These are phyloP conservation scores for Paradendryphiella salina DNA, from an alignment of 2,329 filamentous ascomycete genomes.

Conservation along the genomic window DNA sequence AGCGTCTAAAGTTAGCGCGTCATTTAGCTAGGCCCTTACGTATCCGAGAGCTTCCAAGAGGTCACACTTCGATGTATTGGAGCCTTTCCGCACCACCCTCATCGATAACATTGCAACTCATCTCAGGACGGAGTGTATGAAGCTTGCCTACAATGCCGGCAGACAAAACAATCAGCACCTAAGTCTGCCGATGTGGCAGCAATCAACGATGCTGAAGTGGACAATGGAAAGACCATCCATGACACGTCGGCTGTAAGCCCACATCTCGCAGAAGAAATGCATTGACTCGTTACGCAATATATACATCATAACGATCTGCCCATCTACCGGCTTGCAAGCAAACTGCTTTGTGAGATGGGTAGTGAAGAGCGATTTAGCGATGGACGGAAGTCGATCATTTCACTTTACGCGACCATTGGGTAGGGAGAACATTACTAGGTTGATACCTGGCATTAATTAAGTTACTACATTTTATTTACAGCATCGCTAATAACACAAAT, in stretches of 20 bases:
- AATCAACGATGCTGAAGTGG: too few species aligned
- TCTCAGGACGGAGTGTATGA: too few species aligned
- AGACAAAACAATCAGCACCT: too few species aligned
- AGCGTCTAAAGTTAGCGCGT: neutral
- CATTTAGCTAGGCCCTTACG: neutral
- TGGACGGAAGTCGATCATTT: too few species aligned
- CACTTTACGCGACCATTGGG: too few species aligned
- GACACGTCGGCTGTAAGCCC: neutral
- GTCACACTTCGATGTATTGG: too few species aligned
- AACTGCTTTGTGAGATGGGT: slow-evolving; percentile 4
- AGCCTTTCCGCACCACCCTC: too few species aligned
- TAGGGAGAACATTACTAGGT: neutral
- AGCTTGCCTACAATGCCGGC: too few species aligned
- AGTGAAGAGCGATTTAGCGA: slow-evolving; percentile 12
- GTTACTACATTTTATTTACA: slow-evolving; percentile 9
- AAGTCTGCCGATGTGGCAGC: too few species aligned
- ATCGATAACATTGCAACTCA: too few species aligned
- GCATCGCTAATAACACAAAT: slow-evolving; percentile 1
- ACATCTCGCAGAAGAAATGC: slow-evolving; percentile 20
- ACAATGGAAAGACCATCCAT: neutral
- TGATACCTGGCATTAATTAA: slow-evolving; percentile 9
- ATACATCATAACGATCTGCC: slow-evolving; percentile 11
- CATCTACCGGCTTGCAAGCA: slow-evolving; percentile 18
- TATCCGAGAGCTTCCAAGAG: neutral
- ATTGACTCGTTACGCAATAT: slow-evolving; percentile 13